phyloP scores from a whole-genome alignment of 371 early-diverging fungal genomes.

The Mortierella sp. region DNA sequence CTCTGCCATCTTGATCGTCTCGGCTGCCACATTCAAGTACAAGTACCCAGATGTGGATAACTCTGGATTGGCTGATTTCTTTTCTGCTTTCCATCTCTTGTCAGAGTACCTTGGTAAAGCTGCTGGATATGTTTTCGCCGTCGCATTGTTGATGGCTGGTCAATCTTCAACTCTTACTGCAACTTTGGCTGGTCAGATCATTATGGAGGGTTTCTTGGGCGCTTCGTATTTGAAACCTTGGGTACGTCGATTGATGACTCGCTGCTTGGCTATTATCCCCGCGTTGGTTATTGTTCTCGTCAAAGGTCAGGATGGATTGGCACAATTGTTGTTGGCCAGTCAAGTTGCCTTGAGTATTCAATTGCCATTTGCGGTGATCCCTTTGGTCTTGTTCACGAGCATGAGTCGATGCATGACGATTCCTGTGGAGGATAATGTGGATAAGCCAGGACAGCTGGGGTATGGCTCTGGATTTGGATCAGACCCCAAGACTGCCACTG shows the following conservation, averaged over 20 bases:
- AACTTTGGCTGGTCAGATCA: slow-evolving; percentile 89
- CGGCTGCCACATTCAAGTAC: slow-evolving; percentile 83
- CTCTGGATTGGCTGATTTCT: slow-evolving; percentile 68
- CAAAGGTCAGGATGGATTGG: slow-evolving; percentile 74
- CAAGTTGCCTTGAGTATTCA: slow-evolving; percentile 86
- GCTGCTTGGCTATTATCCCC: slow-evolving; percentile 80
- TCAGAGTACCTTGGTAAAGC: slow-evolving; percentile 70
- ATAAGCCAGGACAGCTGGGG: slow-evolving; percentile 39
- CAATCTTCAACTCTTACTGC: slow-evolving; percentile 87
- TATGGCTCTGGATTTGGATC: slow-evolving; percentile 19
- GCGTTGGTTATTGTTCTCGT: slow-evolving; percentile 79
- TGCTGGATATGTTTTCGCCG: slow-evolving; percentile 81
- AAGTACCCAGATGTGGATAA: slow-evolving; percentile 51
- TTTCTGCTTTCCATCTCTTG: slow-evolving; percentile 75
- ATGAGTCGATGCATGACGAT: slow-evolving; percentile 58
- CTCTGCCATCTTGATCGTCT: slow-evolving; percentile 82
- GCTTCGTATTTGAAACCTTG: slow-evolving; percentile 75
- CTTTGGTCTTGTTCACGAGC: slow-evolving; percentile 79
- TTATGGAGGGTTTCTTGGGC: slow-evolving; percentile 88
- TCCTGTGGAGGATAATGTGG: slow-evolving; percentile 40
- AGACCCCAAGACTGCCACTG: slow-evolving; percentile 6
- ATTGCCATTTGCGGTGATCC: slow-evolving; percentile 86
- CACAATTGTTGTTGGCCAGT: slow-evolving; percentile 75
- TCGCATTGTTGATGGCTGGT: slow-evolving; percentile 83
- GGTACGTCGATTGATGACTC: slow-evolving; percentile 78